Evolutionary conservation across 2,329 filamentous ascomycete species (phyloP).

Genomic region (Hypoxylon sp.): DNA sequence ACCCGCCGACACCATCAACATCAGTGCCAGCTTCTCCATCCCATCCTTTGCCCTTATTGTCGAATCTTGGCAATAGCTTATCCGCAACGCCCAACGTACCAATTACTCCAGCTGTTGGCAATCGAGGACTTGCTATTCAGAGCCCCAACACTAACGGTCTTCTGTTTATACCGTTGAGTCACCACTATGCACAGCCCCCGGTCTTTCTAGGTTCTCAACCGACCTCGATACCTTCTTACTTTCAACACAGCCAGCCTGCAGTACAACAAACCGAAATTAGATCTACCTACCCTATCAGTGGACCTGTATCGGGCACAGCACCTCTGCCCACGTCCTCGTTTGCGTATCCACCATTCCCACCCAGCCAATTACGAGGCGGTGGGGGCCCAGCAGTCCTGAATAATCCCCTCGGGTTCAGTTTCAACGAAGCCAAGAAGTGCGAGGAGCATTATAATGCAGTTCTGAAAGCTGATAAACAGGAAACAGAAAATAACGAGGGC

Average conservation of each 20-base stretch:
- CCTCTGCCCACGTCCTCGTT: conserved; percentile 34
- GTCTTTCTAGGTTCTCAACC: conserved; percentile 24
- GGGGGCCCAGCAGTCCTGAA: not conserved
- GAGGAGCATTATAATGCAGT: conserved; percentile 37
- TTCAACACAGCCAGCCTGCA: conserved; percentile 17
- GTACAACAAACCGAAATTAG: conserved; percentile 18
- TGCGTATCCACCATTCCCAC: conserved; percentile 3
- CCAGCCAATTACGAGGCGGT: not conserved
- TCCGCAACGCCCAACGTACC: conserved; percentile 9
- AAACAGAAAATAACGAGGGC: not conserved
- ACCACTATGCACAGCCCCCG: conserved; percentile 26
- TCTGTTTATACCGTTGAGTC: conserved; percentile 4
- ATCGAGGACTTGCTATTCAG: conserved; percentile 16
- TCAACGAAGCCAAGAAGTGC: conserved; percentile 28
- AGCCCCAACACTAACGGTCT: conserved; percentile 2
- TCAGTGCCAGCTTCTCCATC: conserved; percentile 22
- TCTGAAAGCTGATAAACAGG: conserved; percentile 9
- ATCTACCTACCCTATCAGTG: conserved; percentile 8
- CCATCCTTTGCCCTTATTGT: conserved; percentile 7
- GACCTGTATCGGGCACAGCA: not conserved
- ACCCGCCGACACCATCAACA: conserved; percentile 13
- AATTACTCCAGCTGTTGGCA: conserved; percentile 7
- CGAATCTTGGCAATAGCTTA: conserved; percentile 19
- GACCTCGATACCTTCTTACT: conserved; percentile 26
- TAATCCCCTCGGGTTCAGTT: conserved; percentile 17